These are phyloP conservation scores for Gnaphalium uliginosum DNA, from an alignment of 129 eudicot genomes.

Conservation along the genomic window DNA sequence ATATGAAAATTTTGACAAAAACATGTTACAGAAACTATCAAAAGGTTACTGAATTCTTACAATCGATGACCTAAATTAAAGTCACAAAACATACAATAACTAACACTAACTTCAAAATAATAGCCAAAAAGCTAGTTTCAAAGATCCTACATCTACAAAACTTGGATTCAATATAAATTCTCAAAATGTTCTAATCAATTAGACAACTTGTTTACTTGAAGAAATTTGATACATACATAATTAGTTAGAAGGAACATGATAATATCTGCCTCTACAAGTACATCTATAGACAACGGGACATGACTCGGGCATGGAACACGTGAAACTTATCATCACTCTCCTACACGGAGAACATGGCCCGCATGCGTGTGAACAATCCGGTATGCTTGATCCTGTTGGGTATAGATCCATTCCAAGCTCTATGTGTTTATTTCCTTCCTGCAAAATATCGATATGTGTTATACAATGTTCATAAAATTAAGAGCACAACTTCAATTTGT, in stretches of 20 bases:
- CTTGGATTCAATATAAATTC: slow-evolving; percentile 13
- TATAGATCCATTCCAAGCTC: slow-evolving; percentile 72
- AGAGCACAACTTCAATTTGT: slow-evolving; percentile 1
- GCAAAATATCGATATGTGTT: not conserved
- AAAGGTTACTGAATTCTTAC: not conserved
- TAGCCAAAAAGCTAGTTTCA: not conserved
- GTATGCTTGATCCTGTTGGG: slow-evolving; percentile 92
- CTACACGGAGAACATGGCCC: slow-evolving; percentile 87
- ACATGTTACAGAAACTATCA: not conserved
- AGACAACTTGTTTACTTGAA: slow-evolving; percentile 1
- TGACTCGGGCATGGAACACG: slow-evolving; percentile 68
- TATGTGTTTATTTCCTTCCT: slow-evolving; percentile 30
- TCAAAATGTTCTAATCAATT: slow-evolving; percentile 14
- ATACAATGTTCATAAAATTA: not conserved
- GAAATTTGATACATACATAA: slow-evolving; percentile 1
- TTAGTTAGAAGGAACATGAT: slow-evolving; percentile 85
- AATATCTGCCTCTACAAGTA: slow-evolving; percentile 79
- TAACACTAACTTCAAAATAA: slow-evolving; percentile 1
- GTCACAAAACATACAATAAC: slow-evolving; percentile 16
- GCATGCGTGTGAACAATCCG: slow-evolving; percentile 91
- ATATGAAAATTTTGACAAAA: too few species aligned
- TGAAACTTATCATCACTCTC: slow-evolving; percentile 89
- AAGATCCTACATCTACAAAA: slow-evolving; percentile 35
- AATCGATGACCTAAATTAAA: not conserved
- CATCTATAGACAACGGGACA: slow-evolving; percentile 91